phyloP scores from a whole-genome alignment of 2,329 filamentous ascomycete species.

The Gaeumannomyces sp. region DNA sequence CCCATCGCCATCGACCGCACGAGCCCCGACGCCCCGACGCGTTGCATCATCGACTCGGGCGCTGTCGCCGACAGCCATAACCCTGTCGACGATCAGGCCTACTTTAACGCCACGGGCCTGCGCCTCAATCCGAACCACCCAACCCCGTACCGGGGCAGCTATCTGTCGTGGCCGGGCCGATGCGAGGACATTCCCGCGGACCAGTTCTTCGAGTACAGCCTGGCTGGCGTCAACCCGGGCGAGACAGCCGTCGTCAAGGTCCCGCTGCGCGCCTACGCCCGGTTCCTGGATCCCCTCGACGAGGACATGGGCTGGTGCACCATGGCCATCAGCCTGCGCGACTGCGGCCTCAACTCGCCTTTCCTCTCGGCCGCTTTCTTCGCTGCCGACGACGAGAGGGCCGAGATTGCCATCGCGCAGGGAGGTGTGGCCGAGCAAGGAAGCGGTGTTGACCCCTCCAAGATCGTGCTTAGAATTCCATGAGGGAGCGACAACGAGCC shows the following conservation, averaged over 20 bases:
- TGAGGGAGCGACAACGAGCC: not conserved
- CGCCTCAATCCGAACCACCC: constrained; percentile 4
- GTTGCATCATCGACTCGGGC: constrained; percentile 5
- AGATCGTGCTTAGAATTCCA: not conserved
- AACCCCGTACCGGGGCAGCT: not conserved
- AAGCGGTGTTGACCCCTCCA: not conserved
- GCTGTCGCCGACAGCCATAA: constrained; percentile 5
- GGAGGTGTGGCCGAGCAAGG: constrained; percentile 1
- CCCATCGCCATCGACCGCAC: not conserved
- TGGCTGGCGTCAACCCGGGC: not conserved
- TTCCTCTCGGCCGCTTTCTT: constrained; percentile 1
- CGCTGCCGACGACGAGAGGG: constrained; percentile 10
- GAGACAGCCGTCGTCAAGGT: constrained; percentile 2
- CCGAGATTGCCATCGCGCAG: constrained; percentile 1
- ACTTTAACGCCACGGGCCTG: constrained; percentile 7
- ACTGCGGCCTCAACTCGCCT: not conserved
- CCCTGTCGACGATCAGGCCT: not conserved
- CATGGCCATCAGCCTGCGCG: constrained; percentile 5
- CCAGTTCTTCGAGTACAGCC: constrained; percentile 3
- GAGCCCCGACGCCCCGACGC: too few relatives aligned
- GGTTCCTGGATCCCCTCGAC: constrained; percentile 1
- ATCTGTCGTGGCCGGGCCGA: constrained; percentile 1
- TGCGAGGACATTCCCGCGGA: constrained; percentile 6
- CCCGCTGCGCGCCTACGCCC: constrained; percentile 1
- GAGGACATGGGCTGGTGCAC: constrained; percentile 3